phyloP scores from a whole-genome alignment of 129 eudicot genomes.

The Mikania micrantha region DNA sequence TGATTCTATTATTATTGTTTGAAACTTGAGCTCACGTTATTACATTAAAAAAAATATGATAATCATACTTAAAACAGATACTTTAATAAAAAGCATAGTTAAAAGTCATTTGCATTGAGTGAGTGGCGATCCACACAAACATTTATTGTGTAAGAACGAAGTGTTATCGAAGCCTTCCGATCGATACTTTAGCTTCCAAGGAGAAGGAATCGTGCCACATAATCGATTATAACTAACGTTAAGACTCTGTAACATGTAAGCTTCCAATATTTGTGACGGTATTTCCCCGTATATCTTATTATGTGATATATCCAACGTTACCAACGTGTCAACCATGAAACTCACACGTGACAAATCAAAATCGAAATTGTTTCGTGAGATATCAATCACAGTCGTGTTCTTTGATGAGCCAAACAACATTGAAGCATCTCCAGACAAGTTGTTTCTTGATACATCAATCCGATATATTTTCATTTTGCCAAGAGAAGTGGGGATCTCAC shows the following conservation, averaged over 20 bases:
- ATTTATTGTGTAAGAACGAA: constrained; percentile 35
- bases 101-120: constrained; percentile 27
- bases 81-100: neutral
- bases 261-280: constrained; percentile 27
- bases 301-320: constrained; percentile 28
- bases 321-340: constrained; percentile 13
- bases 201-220: constrained; percentile 39
- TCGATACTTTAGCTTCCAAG: constrained; percentile 41
- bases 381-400: constrained; percentile 7
- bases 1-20: no score
- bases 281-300: constrained; percentile 42
- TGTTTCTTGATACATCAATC: constrained; percentile 47
- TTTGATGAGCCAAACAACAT: constrained; percentile 42
- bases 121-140: constrained; percentile 49
- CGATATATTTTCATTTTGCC: constrained; percentile 21
- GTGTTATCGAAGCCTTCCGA: constrained; percentile 32
- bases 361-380: constrained; percentile 38
- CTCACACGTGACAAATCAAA: constrained; percentile 32
- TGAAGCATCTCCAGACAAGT: constrained; percentile 45
- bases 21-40: no score
- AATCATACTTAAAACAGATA: no score
- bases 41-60: no score
- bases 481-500: constrained; percentile 43
- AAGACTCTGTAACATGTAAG: constrained; percentile 9
- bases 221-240: constrained; percentile 38